Evolutionary conservation across 805 yeast species (phyloP), one percentile per base, ranked within the genome.

Genomic region (Hanseniaspora thailandica): DNA sequence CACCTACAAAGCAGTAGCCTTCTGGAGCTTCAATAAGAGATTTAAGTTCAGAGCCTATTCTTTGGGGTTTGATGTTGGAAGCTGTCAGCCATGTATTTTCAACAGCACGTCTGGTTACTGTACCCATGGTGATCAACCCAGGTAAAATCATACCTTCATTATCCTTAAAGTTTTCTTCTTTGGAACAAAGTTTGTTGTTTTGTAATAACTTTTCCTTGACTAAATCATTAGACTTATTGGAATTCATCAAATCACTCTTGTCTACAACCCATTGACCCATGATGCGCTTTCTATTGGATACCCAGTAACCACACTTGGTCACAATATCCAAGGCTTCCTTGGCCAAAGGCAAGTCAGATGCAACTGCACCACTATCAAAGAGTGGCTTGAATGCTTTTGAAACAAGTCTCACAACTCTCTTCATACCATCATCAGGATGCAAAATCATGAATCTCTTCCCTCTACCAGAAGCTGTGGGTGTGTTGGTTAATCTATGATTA

Each of bases 41-140:
- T 66, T 94, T 93, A 56, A 94, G 71, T 64, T 93, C 99, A 0
- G 97, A 88, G 0, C 99, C 99, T 44, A 94, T 78, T 56, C 97
- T 71, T 45, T 78, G 77, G 57, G 71, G 71, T 62, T 94, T 93
- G 0, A 96, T 95, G 68, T 94, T 94, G 1, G 96, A 85, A 0
- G 98, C 98, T 0, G 99, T 93, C 34, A 93, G 70, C 99, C 99
- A 93, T 0, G 97, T 87, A 57, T 86, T 87, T 63, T 93, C 99
- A 2, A 93, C 96, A 2, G 97, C 96, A 58, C 99, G 74, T 60
- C 98, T 73, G 0, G 99, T 93, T 7, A 93, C 81, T 0, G 99
- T 94, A 1, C 99, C 99, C 96, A 93, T 93, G 2, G 96, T 77
- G 7, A 86, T 74, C 41, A 90, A 73, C 48, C 79, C 78, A 1